These are phyloP conservation scores for Helotiales sp. DNA, from an alignment of 2,329 filamentous ascomycete species.

Conservation along the genomic window DNA sequence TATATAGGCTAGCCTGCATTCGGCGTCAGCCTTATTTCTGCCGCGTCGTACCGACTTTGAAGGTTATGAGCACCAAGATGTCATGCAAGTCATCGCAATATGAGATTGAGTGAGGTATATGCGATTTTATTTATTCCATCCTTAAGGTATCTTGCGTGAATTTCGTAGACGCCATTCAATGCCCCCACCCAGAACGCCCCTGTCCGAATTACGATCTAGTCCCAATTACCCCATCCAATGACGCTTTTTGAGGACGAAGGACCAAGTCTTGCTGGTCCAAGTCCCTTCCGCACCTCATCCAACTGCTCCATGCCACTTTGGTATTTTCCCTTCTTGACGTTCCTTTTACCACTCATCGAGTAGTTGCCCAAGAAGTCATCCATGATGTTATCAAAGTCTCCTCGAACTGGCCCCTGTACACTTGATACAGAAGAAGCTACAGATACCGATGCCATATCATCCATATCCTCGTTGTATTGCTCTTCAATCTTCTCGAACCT, in stretches of 20 bases:
- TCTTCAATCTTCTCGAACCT: conserved; percentile 92
- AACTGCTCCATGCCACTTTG: conserved; percentile 84
- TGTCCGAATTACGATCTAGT: neutral
- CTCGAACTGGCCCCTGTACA: conserved; percentile 65
- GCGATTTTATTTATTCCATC: too few relatives aligned
- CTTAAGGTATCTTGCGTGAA: conserved; percentile 11
- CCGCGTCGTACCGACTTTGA: neutral
- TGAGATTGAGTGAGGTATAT: too few relatives aligned
- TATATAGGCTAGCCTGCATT: too few relatives aligned
- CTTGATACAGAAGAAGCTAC: conserved; percentile 67
- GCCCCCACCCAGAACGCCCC: conserved; percentile 13
- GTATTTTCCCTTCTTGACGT: conserved; percentile 77
- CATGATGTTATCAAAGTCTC: conserved; percentile 86
- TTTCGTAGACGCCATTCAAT: conserved; percentile 11
- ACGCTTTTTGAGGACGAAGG: conserved; percentile 28
- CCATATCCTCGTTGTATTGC: conserved; percentile 66
- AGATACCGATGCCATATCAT: conserved; percentile 62
- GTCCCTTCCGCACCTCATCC: conserved; percentile 79
- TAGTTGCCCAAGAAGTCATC: conserved; percentile 86
- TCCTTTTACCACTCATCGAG: conserved; percentile 69
- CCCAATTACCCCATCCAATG: neutral
- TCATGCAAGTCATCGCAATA: too few relatives aligned
- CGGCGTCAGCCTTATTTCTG: too few relatives aligned
- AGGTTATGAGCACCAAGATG: too few relatives aligned
- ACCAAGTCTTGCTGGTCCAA: conserved; percentile 72